phyloP scores from a whole-genome alignment of 208 protist genomes.

The Trypanosoma platydactyli region DNA sequence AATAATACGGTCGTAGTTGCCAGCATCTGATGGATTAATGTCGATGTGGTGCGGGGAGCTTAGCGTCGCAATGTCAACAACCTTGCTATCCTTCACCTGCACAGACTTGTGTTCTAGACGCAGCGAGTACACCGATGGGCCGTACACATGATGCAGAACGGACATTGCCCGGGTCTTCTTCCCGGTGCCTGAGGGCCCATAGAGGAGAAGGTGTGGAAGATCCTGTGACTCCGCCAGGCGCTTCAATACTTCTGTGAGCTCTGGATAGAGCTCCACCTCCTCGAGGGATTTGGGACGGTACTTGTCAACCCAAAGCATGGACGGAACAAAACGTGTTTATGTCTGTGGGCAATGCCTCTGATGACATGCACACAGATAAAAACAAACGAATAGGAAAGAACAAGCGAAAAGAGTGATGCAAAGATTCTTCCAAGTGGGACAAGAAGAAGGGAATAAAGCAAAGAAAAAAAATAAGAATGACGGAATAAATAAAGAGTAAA shows the following conservation, averaged over 20 bases:
- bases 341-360: background rate
- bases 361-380: background rate
- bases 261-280: constrained; percentile 94
- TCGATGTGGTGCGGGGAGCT: constrained; percentile 98
- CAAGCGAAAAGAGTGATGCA: background rate
- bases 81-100: constrained; percentile 90
- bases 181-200: constrained; percentile 95
- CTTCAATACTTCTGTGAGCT: constrained; percentile 89
- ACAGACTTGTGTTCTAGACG: constrained; percentile 91
- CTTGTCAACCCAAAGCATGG: constrained; percentile 99
- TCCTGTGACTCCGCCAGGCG: constrained; percentile 85
- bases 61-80: constrained; percentile 96
- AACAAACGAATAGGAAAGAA: constrained; percentile 2
- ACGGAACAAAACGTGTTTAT: background rate
- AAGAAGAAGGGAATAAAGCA: background rate
- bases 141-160: constrained; percentile 94
- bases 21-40: constrained; percentile 98
- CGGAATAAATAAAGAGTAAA: no score
- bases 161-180: constrained; percentile 97
- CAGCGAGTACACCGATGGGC: constrained; percentile 84
- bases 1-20: constrained; percentile 96
- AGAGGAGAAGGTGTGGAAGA: constrained; percentile 98
- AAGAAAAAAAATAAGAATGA: background rate
- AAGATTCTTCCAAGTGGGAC: background rate
- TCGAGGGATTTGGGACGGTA: constrained; percentile 97